Evolutionary conservation across 352 stramenopile genomes (phyloP), one percentile per base, ranked within the genome.

Genomic region (Halophytophthora batemanensis): DNA sequence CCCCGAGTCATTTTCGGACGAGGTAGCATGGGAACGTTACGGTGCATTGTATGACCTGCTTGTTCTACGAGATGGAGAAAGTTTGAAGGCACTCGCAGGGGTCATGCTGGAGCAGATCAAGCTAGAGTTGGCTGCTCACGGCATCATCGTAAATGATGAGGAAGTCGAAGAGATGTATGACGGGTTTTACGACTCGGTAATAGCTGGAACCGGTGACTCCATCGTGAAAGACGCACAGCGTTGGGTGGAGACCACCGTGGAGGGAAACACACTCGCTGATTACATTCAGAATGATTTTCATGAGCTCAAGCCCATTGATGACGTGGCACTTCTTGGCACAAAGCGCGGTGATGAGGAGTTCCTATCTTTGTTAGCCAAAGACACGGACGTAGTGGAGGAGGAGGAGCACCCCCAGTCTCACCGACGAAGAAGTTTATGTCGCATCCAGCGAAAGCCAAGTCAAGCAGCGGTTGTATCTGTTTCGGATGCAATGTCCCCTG

Each of bases 261-360:
- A 64, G 11, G 59, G 43, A 3, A 73, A 83, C 15, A 63, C 52
- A 3, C 50, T 74, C 17, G 61, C 61, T 12, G 38, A 59, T 12
- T 90, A 84, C 52, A 62, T 90, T 35, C 80, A 92, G 51, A 59
- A 79, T 18, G 82, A 89, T 15, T 87, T 83, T 31, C 62, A 84
- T 39, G 71, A 81, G 42, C 59, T 89, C 19, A 74, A 82, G 40
- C 53, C 61, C 2, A 61, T 92, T 19, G 57, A 82, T 15, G 69
- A 87, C 3, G 77, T 86, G 11, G 53, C 67, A 14, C 34, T 71
- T 17, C 46, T 89, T 1, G 79, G 74, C 0, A 64, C 59, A 0
- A 64, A 74, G 8, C 19, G 36, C 3, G 76, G 71, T 8, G 82
- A 92, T 38, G 72, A 81, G 36, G 79, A 89, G 37, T 85, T 89